Conservation (phyloP, 768 basidiomycete genomes). For the Austroboletus eburneus region DNA sequence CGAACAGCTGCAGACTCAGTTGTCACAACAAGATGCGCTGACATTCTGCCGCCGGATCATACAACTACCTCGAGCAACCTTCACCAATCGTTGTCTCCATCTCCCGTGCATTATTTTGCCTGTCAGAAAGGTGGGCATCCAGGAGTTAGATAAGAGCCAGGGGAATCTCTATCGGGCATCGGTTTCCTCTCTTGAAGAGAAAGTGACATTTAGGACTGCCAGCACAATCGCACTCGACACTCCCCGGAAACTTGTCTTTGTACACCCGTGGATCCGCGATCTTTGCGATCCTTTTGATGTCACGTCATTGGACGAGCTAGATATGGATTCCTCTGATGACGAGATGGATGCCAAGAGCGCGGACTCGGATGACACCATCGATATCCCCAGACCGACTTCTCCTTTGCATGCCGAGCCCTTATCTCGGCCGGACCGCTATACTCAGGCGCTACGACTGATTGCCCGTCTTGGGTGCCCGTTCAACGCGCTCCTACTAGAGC, state of each 20-base stretch:
- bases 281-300: not conserved
- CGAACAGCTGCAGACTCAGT: not conserved
- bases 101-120: constrained; percentile 1
- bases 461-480: constrained; percentile 1
- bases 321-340: not conserved
- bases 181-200: not conserved
- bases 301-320: not conserved
- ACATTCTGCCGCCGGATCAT: not conserved
- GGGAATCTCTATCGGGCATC: not conserved
- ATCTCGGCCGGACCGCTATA: not conserved
- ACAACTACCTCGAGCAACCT: not conserved
- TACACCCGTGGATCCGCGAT: constrained; percentile 11
- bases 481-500: constrained; percentile 1
- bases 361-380: not conserved
- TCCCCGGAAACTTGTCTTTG: not conserved
- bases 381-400: not conserved
- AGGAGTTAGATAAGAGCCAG: not conserved
- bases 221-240: not conserved
- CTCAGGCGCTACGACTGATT: constrained; percentile 1
- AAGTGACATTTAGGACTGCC: constrained; percentile 1
- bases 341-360: not conserved
- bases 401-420: not conserved
- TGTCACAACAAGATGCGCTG: not conserved
- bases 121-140: not conserved
- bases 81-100: not conserved